These are phyloP conservation scores for Suillus luteus DNA, from an alignment of 768 basidiomycete genomes.

Conservation along the genomic window DNA sequence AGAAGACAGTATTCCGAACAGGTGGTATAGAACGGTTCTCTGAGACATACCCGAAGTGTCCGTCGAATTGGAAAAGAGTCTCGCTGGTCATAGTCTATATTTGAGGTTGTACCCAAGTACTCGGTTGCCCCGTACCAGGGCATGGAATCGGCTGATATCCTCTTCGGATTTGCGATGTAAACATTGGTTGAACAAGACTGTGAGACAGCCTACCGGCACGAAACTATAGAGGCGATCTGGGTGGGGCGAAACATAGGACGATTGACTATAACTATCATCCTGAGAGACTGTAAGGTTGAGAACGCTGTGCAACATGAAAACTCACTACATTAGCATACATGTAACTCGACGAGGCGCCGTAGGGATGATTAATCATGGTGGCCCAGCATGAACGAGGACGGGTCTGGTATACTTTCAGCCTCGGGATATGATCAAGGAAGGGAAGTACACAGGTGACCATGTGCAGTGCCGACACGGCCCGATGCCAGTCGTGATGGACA, in stretches of 20 bases:
- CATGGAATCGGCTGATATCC: constrained; percentile 29
- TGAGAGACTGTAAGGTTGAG: constrained; percentile 12
- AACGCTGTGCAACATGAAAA: too few relatives aligned
- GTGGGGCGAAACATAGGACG: constrained; percentile 4
- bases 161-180: constrained; percentile 16
- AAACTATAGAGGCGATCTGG: constrained; percentile 30
- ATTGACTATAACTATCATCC: constrained; percentile 11
- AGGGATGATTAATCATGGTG: constrained; percentile 33
- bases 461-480: constrained; percentile 5
- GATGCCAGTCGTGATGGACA: not conserved
- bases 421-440: not conserved
- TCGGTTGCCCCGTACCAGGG: constrained; percentile 14
- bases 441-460: not conserved
- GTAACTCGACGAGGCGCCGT: constrained; percentile 30
- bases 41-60: constrained; percentile 21
- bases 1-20: not conserved
- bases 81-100: constrained; percentile 11
- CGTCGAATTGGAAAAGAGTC: constrained; percentile 13
- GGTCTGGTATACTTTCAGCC: not conserved
- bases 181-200: constrained; percentile 1
- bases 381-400: constrained; percentile 4
- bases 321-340: constrained; percentile 28
- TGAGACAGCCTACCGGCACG: constrained; percentile 25
- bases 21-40: not conserved
- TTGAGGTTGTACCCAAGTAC: constrained; percentile 5